Evolutionary conservation across 1,139 yeast species (phyloP).

Genomic region (Pneumocystis murina): DNA sequence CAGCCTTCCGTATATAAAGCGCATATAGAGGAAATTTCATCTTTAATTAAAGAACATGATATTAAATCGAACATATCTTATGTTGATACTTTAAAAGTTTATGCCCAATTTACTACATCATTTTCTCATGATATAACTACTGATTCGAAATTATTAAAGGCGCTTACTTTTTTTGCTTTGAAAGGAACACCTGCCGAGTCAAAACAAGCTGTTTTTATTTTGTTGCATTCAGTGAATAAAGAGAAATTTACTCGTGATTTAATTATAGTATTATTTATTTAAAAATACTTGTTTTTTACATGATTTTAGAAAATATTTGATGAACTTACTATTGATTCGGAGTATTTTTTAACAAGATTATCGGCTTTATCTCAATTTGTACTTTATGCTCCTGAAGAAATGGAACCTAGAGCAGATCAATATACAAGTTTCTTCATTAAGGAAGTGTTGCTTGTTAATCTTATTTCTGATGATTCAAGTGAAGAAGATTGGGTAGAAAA

Average conservation of each 20-base stretch:
- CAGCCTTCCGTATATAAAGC: constrained; percentile 53
- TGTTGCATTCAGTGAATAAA: constrained; percentile 32
- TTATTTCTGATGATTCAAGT: constrained; percentile 17
- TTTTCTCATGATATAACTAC: constrained; percentile 32
- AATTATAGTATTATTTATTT: not conserved
- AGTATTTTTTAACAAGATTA: constrained; percentile 39
- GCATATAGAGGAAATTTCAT: constrained; percentile 36
- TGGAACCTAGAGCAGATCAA: constrained; percentile 43
- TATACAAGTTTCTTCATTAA: constrained; percentile 48
- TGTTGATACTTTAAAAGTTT: constrained; percentile 39
- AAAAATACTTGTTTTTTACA: not conserved
- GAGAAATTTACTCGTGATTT: constrained; percentile 22
- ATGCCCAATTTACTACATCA: constrained; percentile 42
- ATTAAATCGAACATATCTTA: constrained; percentile 1
- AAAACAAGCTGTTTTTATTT: constrained; percentile 45
- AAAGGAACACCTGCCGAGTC: constrained; percentile 50
- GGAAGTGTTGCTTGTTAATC: constrained; percentile 42
- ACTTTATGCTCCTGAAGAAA: constrained; percentile 34
- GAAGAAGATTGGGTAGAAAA: constrained; percentile 36
- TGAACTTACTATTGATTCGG: constrained; percentile 25
- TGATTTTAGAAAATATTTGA: constrained; percentile 27
- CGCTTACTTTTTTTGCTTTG: constrained; percentile 31
- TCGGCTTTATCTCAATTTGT: constrained; percentile 50
- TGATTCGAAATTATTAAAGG: constrained; percentile 17
- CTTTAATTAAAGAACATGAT: not conserved